Base-by-base conservation (phyloP, 495 filamentous ascomycete genomes). In the Hypomontagnella submonticulosa region DNA sequence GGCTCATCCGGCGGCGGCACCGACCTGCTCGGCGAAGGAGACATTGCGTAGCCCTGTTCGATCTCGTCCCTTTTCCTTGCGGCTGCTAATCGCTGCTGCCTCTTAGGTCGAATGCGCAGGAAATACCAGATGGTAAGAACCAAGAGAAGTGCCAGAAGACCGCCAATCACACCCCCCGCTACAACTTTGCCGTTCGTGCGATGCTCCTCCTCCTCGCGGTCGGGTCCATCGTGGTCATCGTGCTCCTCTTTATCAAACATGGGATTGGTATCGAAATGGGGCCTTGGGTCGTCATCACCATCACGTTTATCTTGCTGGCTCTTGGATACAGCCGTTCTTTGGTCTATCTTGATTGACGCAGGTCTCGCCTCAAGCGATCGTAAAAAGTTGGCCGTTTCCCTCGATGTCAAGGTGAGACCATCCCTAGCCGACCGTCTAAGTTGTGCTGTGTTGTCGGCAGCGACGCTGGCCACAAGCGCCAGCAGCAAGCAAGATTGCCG, bases 41-140 rank as follows among this genome's bases (percentile, higher is more conserved):
- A 63, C 11, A 34, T 23, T 11, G 8, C 19, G 43, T 32, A 63
- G 41, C 41, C 53, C 20, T 50, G 56, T 36, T 71, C 71, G 4
- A 73, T 9, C n/a, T 69, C 65, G 27, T 33, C 53, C 10, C 56
- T 33, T 10, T 65, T 69, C 30, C 42, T 49, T 6, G 20, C 51
- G 18, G 34, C 43, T 1, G 33, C 4, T 4, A 58, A 12, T 9
- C 54, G 61, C 51, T 47, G 57, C 48, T 52, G 69, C 3, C 61
- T 46, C 38, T 32, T 59, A 0, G 66, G 71, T 11, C 71, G 69
- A 36, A 71, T 47, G 32, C 54, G 36, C 19, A 69, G 0, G 47
- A 51, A 69, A 34, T 67, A 73, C 51, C 59, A 71, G 5, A 61
- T 23, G 3, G 34, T 7, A 0, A 73, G 19, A 3, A 63, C 8